Evolutionary conservation across 371 early-diverging fungal genomes (phyloP).

Genomic region (Dentiscutata heterogama): DNA sequence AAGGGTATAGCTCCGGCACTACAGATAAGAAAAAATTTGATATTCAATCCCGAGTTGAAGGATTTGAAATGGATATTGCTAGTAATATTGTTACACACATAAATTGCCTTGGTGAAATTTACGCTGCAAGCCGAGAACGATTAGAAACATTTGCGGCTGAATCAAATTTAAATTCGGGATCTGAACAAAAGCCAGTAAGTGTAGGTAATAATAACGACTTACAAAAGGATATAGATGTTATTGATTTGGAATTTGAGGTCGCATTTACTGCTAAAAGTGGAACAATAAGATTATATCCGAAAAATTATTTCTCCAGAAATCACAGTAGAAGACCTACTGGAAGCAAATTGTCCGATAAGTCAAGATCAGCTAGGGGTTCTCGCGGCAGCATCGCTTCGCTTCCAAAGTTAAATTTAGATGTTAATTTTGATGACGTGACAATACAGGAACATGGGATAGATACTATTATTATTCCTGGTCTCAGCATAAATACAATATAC

Average conservation of each 20-base stretch:
- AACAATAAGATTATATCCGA: conserved; percentile 29
- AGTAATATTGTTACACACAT: conserved; percentile 77
- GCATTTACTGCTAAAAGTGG: conserved; percentile 46
- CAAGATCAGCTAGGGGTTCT: conserved; percentile 15
- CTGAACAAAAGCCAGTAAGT: conserved; percentile 34
- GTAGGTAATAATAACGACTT: too few species aligned
- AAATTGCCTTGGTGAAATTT: conserved; percentile 74
- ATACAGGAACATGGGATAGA: conserved; percentile 63
- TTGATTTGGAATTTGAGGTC: conserved; percentile 35
- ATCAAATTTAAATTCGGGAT: conserved; percentile 51
- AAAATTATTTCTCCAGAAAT: conserved; percentile 41
- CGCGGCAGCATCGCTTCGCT: not conserved
- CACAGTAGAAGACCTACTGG: conserved; percentile 9
- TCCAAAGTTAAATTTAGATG: conserved; percentile 35
- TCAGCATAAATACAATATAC: conserved; percentile 70
- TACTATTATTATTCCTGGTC: conserved; percentile 72
- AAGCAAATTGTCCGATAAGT: conserved; percentile 18
- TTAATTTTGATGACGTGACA: conserved; percentile 11
- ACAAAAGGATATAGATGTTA: conserved; percentile 2
- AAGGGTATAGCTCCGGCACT: conserved; percentile 56
- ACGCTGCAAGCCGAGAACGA: conserved; percentile 66
- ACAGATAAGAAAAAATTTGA: conserved; percentile 58
- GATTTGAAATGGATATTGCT: conserved; percentile 76
- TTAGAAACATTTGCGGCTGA: conserved; percentile 62
- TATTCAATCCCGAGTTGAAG: conserved; percentile 72